Conservation (phyloP, 139 green algal species). For the Chlorella vulgaris region DNA sequence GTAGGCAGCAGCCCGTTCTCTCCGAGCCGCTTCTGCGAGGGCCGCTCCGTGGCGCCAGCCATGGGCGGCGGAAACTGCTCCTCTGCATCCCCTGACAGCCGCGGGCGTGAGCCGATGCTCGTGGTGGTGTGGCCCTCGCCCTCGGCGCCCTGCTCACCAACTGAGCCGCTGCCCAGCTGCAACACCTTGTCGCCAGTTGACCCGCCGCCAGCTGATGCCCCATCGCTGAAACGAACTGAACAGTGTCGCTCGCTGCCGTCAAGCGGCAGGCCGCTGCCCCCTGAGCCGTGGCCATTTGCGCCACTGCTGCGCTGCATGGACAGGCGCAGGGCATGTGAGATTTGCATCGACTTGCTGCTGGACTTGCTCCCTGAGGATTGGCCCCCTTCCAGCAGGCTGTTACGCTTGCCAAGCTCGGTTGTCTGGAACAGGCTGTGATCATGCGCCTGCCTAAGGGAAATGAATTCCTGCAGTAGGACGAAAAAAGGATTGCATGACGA, state of each 20-base stretch:
- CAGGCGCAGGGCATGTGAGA: constrained; percentile 2
- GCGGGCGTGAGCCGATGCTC: no score
- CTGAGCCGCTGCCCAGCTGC: not conserved
- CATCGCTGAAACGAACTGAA: not conserved
- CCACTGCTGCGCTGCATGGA: constrained; percentile 3
- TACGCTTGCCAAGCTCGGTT: not conserved
- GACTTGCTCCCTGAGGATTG: not conserved
- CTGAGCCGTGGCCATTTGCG: not conserved
- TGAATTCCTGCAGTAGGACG: constrained; percentile 29
- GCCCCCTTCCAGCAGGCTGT: not conserved
- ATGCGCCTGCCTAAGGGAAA: constrained; percentile 7
- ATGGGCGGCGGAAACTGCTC: no score
- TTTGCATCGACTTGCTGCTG: no score
- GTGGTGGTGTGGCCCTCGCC: no score
- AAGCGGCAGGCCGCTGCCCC: not conserved
- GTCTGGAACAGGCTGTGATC: constrained; percentile 11
- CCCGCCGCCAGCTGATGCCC: not conserved
- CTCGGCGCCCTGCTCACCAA: not conserved
- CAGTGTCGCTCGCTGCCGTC: not conserved
- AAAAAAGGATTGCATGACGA: no score
- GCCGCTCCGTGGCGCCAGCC: no score
- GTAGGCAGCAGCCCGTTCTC: not conserved
- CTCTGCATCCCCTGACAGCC: no score
- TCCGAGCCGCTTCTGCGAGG: not conserved
- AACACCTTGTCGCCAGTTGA: not conserved